These are phyloP conservation scores for Cladosporium sp. DNA, from an alignment of 2,329 filamentous ascomycete species.

Conservation along the genomic window DNA sequence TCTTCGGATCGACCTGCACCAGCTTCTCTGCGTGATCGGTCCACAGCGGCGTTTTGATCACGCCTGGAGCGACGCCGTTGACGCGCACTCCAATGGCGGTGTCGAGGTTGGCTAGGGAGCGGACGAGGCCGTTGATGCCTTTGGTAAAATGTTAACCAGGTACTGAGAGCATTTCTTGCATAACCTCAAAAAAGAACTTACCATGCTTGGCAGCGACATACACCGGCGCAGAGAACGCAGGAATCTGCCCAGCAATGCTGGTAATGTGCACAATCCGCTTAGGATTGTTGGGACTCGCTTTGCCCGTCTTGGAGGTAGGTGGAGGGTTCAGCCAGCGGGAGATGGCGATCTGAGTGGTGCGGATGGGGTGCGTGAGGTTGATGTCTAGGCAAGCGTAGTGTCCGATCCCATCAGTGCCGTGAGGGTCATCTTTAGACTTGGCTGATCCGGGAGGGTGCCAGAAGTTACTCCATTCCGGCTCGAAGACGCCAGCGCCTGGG, in stretches of 20 bases:
- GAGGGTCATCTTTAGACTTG: constrained; percentile 30
- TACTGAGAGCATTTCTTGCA: neutral
- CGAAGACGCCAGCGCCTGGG: constrained; percentile 47
- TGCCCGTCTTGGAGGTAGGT: constrained; percentile 21
- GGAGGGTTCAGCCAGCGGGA: constrained; percentile 37
- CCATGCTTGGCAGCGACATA: constrained; percentile 43
- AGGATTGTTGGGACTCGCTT: constrained; percentile 36
- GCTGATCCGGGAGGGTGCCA: constrained; percentile 42
- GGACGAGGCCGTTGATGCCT: constrained; percentile 45
- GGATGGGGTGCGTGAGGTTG: constrained; percentile 46
- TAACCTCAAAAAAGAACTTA: neutral
- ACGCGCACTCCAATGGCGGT: constrained; percentile 49
- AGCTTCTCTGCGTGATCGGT: constrained; percentile 58
- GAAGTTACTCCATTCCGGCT: constrained; percentile 45
- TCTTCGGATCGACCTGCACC: constrained; percentile 42
- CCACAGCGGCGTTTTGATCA: constrained; percentile 60
- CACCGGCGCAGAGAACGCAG: constrained; percentile 36
- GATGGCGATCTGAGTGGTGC: constrained; percentile 45
- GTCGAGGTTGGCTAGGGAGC: constrained; percentile 48
- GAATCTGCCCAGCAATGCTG: constrained; percentile 40
- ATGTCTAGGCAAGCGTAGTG: constrained; percentile 41
- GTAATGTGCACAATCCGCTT: constrained; percentile 43
- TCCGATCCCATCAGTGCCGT: constrained; percentile 21
- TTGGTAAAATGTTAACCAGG: neutral
- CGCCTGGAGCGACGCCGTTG: constrained; percentile 55